Evolutionary conservation across 208 protist species (phyloP), one percentile per base, ranked within the genome.

Genomic region (Trypanosoma rangeli): DNA sequence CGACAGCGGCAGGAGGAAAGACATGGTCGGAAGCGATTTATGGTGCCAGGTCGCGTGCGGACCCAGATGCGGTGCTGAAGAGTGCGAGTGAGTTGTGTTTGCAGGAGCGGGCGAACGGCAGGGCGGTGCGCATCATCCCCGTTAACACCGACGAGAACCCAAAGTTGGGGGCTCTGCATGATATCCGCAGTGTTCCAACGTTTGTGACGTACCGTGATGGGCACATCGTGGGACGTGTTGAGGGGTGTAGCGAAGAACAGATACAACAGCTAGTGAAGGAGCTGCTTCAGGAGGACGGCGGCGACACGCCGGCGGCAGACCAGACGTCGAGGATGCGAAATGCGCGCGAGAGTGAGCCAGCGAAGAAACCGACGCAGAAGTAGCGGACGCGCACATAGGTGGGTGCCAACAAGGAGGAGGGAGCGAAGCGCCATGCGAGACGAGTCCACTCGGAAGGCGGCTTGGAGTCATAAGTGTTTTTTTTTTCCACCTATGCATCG

Each of bases 131-230:
- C 74, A 66, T 79, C 31, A 53, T 96, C n/a, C 80, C 82, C 35
- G 80, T 97, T 13, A 80, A 97, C 80, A 87, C 90, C 9, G 86
- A 93, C 68, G 80, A 80, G 29, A 89, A 90, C 37, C 55, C 71
- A 10, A 73, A 80, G 20, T 39, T 97, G 24, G 91, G 82, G 3
- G 89, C 89, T 8, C 70, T 95, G 56, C 87, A 94, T 64, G 86
- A 95, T 50, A 83, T 97, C 18, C 83, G 88, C 44, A 93, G 86
- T 66, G 60, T 97, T 18, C 93, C 93, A 2, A 97, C 91, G 0
- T 94, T 94, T 74, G 60, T 97, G 20, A 83, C 77, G 10, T 94
- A 94, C 79, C 67, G 79, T 13, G 55, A 89, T 42, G 93, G 93
- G 20, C 55, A 71, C 54, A 86, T 94, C 26, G 57, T 90, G 13